Base-by-base conservation (phyloP, 495 filamentous ascomycete species). In the Penicillium bovifimosum region DNA sequence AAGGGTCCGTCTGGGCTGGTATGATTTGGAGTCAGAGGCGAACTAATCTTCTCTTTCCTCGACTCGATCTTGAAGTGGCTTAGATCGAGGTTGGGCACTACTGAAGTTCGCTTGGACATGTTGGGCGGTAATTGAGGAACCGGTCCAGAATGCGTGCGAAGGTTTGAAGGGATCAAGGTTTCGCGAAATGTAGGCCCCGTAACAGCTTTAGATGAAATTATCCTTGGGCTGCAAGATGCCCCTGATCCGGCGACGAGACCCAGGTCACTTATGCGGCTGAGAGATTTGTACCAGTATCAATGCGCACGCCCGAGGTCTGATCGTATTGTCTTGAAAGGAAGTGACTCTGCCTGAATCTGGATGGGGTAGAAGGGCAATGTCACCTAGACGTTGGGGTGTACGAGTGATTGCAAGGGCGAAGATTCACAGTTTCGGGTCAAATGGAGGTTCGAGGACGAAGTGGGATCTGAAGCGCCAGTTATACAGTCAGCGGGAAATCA, bases 81-180 rank as follows among this genome's bases (percentile, higher is more conserved):
- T 40, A 76, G 63, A 60, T 76, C 72, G 56, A 76, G 62, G 58
- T 74, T 75, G 38, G 71, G 68, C 60, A 75, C 56, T 36, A 54
- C 64, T 17, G 71, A 72, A 24, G 70, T 61, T 66, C 70, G 67
- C 17, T 66, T 69, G 44, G 74, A 68, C 74, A 76, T 76, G 50
- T 65, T 74, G 53, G 53, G 50, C 44, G 57, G 32, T 41, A 41
- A 60, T 58, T 48, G 59, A 54, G 49, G 52, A 56, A 27, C 17
- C 34, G 14, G 24, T 36, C 44, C 59, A 46, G 34, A 39, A 26
- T 32, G 42, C 14, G 44, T 42, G 42, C 10, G 45, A 34, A 31
- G 50, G 45, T 43, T 43, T 18, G 40, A 2, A 2, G 38, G n/a
- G 38, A n/a, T 29, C 42, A 34, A 44, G 44, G 51, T 39, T 40